Evolutionary conservation across 163 green algal genomes (phyloP).

Genomic region (Trebouxiophyceae sp.): DNA sequence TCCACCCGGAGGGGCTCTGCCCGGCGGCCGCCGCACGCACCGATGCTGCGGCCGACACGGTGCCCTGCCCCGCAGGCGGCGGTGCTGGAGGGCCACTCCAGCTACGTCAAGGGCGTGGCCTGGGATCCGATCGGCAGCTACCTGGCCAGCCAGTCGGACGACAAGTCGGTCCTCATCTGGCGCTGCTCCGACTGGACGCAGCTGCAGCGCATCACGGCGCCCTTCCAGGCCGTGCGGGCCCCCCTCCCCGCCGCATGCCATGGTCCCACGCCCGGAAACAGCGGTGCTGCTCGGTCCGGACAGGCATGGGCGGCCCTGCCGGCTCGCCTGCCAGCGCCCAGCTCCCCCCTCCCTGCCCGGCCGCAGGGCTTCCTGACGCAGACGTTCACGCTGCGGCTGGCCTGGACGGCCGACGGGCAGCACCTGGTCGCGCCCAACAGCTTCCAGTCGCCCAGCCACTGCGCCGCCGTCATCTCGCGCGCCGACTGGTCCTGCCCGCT

Average conservation of each 20-base stretch:
- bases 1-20: conserved; percentile 7
- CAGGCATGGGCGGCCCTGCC: conserved; percentile 68
- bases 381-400: conserved; percentile 67
- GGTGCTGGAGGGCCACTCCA: conserved; percentile 40
- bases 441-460: conserved; percentile 44
- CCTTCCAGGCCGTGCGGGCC: conserved; percentile 19
- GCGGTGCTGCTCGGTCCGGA: conserved; percentile 46
- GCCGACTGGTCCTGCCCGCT: conserved; percentile 42
- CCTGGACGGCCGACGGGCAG: conserved; percentile 80
- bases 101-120: conserved; percentile 89
- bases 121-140: conserved; percentile 94
- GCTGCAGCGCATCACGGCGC: conserved; percentile 15
- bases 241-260: too few relatives aligned
- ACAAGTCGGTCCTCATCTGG: conserved; percentile 30
- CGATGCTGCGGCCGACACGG: too few relatives aligned
- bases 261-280: too few relatives aligned
- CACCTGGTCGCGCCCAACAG: conserved; percentile 40
- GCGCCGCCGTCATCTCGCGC: conserved; percentile 45
- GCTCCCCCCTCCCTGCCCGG: too few relatives aligned
- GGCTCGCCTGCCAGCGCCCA: conserved; percentile 67
- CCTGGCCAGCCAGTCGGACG: conserved; percentile 72
- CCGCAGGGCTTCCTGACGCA: conserved; percentile 13
- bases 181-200: conserved; percentile 47
- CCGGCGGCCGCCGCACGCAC: too few relatives aligned
- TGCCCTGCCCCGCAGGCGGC: neutral